phyloP scores from a whole-genome alignment of 2,329 filamentous ascomycete species.

The Colletotrichum sp. region DNA sequence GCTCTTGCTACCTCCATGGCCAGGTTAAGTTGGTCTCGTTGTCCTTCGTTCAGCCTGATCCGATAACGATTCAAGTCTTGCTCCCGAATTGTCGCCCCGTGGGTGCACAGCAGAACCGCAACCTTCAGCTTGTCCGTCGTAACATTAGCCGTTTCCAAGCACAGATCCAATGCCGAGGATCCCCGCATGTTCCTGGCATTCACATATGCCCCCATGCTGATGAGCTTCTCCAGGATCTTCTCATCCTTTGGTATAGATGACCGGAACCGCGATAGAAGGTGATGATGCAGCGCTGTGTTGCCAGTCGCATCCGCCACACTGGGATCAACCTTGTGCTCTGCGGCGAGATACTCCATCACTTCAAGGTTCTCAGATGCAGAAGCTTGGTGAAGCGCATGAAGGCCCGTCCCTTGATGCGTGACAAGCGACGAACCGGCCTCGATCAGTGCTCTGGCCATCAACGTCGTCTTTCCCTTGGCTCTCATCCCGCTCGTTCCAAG shows the following conservation, averaged over 20 bases:
- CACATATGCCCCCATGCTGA: slow-evolving; percentile 34
- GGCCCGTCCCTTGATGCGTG: background rate
- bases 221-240: slow-evolving; percentile 19
- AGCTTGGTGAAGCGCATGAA: slow-evolving; percentile 14
- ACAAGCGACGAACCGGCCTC: background rate
- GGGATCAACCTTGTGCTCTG: background rate
- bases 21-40: background rate
- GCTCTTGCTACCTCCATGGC: background rate
- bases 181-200: slow-evolving; percentile 24
- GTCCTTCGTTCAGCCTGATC: background rate
- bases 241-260: background rate
- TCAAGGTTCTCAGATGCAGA: background rate
- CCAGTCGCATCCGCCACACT: background rate
- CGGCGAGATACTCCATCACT: background rate
- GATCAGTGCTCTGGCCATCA: background rate
- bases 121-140: background rate
- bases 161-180: background rate
- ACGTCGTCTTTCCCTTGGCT: background rate
- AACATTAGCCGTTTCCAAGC: background rate
- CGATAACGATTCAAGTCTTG: background rate
- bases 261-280: slow-evolving; percentile 3
- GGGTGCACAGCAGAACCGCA: background rate
- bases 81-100: background rate
- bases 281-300: slow-evolving; percentile 14
- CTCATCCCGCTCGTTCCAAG: slow-evolving; percentile 1